These are phyloP conservation scores for Collybia sordida DNA, from an alignment of 768 basidiomycete species.

Conservation along the genomic window DNA sequence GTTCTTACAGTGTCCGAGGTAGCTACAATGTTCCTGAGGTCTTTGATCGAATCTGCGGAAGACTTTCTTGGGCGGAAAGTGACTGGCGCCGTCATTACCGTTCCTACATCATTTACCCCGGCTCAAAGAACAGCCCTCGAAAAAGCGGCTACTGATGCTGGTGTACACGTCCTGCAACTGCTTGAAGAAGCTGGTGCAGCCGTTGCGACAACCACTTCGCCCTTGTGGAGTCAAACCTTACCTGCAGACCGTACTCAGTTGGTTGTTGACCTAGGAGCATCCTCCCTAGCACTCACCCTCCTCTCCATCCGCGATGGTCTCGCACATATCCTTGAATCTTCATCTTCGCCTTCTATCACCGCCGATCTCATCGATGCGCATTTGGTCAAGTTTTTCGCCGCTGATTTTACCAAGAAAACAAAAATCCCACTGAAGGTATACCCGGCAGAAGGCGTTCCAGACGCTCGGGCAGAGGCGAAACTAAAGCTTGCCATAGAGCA, in stretches of 20 bases:
- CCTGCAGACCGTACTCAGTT: slow-evolving; percentile 72
- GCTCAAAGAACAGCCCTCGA: slow-evolving; percentile 69
- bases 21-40: slow-evolving; percentile 80
- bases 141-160: slow-evolving; percentile 76
- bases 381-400: slow-evolving; percentile 87
- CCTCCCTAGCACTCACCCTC: slow-evolving; percentile 66
- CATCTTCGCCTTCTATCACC: slow-evolving; percentile 47
- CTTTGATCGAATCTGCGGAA: slow-evolving; percentile 82
- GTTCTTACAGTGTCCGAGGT: slow-evolving; percentile 83
- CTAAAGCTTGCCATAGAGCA: slow-evolving; percentile 90
- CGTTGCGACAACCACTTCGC: slow-evolving; percentile 53
- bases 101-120: slow-evolving; percentile 74
- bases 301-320: slow-evolving; percentile 78
- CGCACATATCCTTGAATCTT: slow-evolving; percentile 58
- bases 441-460: slow-evolving; percentile 54
- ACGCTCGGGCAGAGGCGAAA: slow-evolving; percentile 90
- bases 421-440: slow-evolving; percentile 69
- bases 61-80: slow-evolving; percentile 86
- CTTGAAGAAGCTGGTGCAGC: slow-evolving; percentile 87
- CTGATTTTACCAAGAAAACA: slow-evolving; percentile 97
- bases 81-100: slow-evolving; percentile 79
- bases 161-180: slow-evolving; percentile 81
- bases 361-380: slow-evolving; percentile 78
- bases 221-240: slow-evolving; percentile 39
- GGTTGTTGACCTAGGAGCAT: slow-evolving; percentile 79